Evolutionary conservation across 2,329 filamentous ascomycete genomes (phyloP), one percentile per base, ranked within the genome.

Genomic region (Trichoderma atroviride): DNA sequence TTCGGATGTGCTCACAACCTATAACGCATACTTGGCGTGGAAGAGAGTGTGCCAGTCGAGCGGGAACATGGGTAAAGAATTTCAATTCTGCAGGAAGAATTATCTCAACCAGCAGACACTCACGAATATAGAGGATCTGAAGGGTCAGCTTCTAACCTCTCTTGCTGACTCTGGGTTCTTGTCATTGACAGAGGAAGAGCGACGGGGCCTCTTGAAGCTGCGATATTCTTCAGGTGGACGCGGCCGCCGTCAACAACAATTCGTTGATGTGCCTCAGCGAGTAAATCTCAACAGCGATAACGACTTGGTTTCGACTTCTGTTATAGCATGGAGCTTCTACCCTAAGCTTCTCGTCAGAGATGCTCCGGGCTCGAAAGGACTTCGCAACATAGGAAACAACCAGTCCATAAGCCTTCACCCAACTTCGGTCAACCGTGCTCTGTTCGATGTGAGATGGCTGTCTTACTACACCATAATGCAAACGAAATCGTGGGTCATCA

Each of bases 391-490:
- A 70, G 89, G 92, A 64, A 98, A 97, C 81, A 97, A 96, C 78
- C 95, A 98, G 79, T 87, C 88, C 56, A 94, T 99, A 74, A 93
- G 89, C 69, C 83, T 99, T 24, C 93, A 97, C 74, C 92, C 94
- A 0, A 92, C 91, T 0, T 97, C 93, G 1, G 92, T 99, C 73
- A 98, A 98, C 79, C 94, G 94, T 76, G 87, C 85, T 9, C 84
- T 83, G 70, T 82, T 84, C 58, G 87, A 89, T 52, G 82, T 94
- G 50, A 91, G 89, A 76, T 98, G 93, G 89, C 83, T 99, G 56
- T 96, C 92, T 0, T 99, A 97, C 79, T 98, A 98, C 81, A 92
- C 97, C 78, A 97, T 98, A 72, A 97, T 98, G 93, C 94, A 97
- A 79, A 91, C 92, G 3, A 94, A 91, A 83, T 82, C 92, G 90